Base-by-base conservation (phyloP, 2,329 filamentous ascomycete genomes). In the Paecilomyces sp. region DNA sequence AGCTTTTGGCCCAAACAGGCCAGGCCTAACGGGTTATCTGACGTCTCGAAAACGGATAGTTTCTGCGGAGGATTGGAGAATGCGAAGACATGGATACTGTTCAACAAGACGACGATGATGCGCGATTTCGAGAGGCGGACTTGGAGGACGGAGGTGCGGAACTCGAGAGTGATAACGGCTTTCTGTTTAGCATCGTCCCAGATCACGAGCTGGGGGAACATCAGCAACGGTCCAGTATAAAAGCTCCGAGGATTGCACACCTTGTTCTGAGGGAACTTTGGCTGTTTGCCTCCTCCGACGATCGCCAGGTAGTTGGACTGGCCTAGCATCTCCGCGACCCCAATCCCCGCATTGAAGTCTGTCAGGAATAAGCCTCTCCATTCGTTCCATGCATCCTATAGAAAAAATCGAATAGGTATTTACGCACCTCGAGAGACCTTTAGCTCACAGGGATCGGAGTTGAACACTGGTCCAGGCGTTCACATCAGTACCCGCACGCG, bases 221-320 rank as follows among this genome's bases (percentile, higher is more conserved):
- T 15, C 1, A 24, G 28, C 41, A 47, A 18, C 41, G n/a, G 3
- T 36, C 0, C 8, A 55, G 5, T 36, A 18, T 31, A 54, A 11
- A 15, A 11, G 5, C 18, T 36, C 31, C n/a, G 28, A 55, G 36
- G 31, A 58, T 22, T 53, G 63, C 70, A 58, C 67, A 87, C 90
- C 81, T 95, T 96, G 76, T 92, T 95, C 71, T 89, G 88, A 13
- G 91, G 87, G 68, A 91, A 94, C 70, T 93, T 93, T 57, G 92
- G 91, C 61, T 87, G 86, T 67, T 85, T 89, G 55, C 94, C 92
- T 66, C 93, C 93, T 64, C 92, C 92, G 58, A 97, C 91, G 9
- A 97, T 83, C 30, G 91, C 93, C 36, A 97, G 82, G 73, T 92
- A 96, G 76, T 93, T 92, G 57, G 90, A 87, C 66, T 87, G 89